Evolutionary conservation across 805 yeast species (phyloP), one percentile per base, ranked within the genome.

Genomic region (Kluyveromyces starmeri): DNA sequence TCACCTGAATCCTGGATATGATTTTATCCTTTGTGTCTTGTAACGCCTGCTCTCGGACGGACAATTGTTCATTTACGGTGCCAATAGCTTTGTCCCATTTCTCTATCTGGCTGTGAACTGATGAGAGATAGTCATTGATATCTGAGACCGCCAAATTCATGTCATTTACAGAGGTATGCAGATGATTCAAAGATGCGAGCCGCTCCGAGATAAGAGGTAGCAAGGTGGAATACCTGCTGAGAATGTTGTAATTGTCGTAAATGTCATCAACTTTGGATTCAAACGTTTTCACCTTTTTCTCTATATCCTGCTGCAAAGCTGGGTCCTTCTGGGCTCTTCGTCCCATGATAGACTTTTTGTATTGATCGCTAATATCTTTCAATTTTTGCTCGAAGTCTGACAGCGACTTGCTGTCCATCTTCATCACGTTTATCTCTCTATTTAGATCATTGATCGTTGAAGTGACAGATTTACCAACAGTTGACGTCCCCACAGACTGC

Each of bases 371-470:
- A 2, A 59, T 47, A 5, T 42, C 42, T 12, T 47, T 46, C 24
- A 57, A 43, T 2, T 40, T 39, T 5, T 21, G 21, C 16, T 45
- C 43, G 21, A 59, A 50, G 7, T 40, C 31, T 2, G 24, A 19
- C 15, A 58, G 32, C 5, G 41, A 40, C 2, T 44, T 48, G 5
- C 43, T 32, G 40, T 56, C 56, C 27, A 49, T 43, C 15, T 51
- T 36, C 4, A 61, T 22, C 2, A 61, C 43, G 24, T 49, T 46
- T 20, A 53, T 39, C 28, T 50, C 52, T 20, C 61, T 39, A 35
- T 47, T 52, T 0, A 61, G 34, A 11, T 51, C 54, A 27, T 60
- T 57, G 5, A 61, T 42, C 7, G 44, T 44, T 7, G 55, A 35
- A 10, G 47, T 51, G 4, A 57, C 32, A 5, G 49, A 43, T n/a